These are phyloP conservation scores for Sugiyamaella lignohabitans DNA, from an alignment of 805 yeast species.

Conservation along the genomic window DNA sequence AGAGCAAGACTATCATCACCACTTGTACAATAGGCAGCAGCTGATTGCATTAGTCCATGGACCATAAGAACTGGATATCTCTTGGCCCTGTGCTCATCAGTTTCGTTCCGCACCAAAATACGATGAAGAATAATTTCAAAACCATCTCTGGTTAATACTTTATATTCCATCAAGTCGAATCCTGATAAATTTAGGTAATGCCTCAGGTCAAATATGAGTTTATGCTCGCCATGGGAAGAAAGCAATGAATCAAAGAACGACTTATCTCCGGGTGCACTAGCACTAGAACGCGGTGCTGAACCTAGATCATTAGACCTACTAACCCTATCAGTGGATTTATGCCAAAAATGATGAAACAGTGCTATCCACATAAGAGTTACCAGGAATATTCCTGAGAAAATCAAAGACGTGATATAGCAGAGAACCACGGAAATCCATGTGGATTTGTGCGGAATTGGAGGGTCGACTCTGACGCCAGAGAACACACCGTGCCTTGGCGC, in stretches of 20 bases:
- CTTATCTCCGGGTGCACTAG: not conserved
- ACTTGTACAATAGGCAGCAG: conserved; percentile 78
- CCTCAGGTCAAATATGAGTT: conserved; percentile 47
- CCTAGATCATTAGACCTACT: not conserved
- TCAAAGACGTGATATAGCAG: conserved; percentile 23
- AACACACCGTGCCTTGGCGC: not conserved
- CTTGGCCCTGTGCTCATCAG: conserved; percentile 25
- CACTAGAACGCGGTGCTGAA: not conserved
- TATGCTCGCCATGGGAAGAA: conserved; percentile 27
- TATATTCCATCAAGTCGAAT: conserved; percentile 51
- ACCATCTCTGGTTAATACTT: conserved; percentile 72
- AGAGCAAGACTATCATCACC: conserved; percentile 72
- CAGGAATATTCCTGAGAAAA: conserved; percentile 24
- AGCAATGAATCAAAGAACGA: not conserved
- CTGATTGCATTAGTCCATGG: conserved; percentile 84
- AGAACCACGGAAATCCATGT: conserved; percentile 5
- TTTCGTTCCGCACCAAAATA: conserved; percentile 44
- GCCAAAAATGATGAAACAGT: conserved; percentile 8
- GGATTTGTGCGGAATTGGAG: not conserved
- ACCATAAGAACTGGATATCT: conserved; percentile 64
- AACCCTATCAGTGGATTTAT: not conserved
- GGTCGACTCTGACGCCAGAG: not conserved
- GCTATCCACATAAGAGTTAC: conserved; percentile 23
- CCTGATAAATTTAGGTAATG: conserved; percentile 64
- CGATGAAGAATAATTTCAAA: conserved; percentile 62